phyloP scores from a whole-genome alignment of 208 protist genomes.

The Leishmania turanica region DNA sequence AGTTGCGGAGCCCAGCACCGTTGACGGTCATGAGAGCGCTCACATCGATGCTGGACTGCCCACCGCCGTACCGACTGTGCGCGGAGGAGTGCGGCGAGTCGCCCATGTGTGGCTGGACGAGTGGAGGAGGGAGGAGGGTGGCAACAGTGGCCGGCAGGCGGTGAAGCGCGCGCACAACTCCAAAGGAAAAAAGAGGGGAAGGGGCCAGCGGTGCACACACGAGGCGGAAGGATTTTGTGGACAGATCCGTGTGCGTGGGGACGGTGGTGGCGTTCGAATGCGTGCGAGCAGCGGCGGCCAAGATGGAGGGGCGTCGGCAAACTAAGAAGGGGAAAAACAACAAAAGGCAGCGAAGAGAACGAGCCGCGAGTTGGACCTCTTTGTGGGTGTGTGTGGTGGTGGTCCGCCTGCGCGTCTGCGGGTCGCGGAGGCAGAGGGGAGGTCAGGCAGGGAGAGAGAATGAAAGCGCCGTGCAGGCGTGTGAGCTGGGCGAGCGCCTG shows the following conservation, averaged over 20 bases:
- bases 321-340: background rate
- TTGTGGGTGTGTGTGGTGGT: background rate
- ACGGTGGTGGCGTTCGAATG: background rate
- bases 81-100: slow-evolving; percentile 1
- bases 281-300: background rate
- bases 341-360: background rate
- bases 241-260: background rate
- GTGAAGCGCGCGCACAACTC: background rate
- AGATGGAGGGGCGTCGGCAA: background rate
- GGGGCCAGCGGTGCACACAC: background rate
- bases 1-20: slow-evolving; percentile 10
- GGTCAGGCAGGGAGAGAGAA: background rate
- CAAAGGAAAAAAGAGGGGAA: background rate
- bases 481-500: background rate
- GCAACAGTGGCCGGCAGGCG: background rate
- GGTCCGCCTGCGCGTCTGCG: background rate
- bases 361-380: background rate
- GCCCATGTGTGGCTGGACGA: background rate
- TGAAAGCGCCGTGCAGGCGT: background rate
- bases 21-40: slow-evolving; percentile 2
- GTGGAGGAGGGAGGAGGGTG: background rate
- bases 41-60: slow-evolving; percentile 3
- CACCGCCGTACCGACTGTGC: background rate
- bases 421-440: background rate
- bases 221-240: background rate